Conservation (phyloP, 768 basidiomycete genomes). For the Grammothele lineata region DNA sequence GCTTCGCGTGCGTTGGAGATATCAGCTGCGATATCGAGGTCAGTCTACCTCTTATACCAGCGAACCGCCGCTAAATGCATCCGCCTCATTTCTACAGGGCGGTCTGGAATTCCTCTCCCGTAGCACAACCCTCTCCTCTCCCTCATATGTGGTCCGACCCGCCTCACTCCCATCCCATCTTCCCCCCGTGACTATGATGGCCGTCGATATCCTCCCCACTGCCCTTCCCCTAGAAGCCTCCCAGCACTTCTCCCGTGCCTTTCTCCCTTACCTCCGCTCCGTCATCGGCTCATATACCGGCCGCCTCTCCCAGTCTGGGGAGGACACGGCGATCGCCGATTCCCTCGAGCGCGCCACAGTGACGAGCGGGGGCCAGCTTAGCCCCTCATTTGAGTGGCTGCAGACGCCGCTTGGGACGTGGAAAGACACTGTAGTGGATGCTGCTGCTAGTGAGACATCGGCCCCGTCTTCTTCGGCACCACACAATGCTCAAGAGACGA, state of each 20-base stretch:
- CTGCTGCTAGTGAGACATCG: too few species aligned
- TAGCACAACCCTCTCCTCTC: slow-evolving; percentile 74
- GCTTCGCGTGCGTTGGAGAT: slow-evolving; percentile 76
- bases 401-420: slow-evolving; percentile 44
- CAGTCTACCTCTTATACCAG: slow-evolving; percentile 7
- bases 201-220: slow-evolving; percentile 88
- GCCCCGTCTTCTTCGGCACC: neutral
- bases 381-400: slow-evolving; percentile 55
- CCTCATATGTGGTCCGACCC: slow-evolving; percentile 57
- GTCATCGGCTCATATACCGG: slow-evolving; percentile 42
- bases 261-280: slow-evolving; percentile 64
- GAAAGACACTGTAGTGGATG: slow-evolving; percentile 21
- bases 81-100: slow-evolving; percentile 55
- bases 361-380: slow-evolving; percentile 52
- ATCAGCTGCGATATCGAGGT: slow-evolving; percentile 88
- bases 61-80: neutral
- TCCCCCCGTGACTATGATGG: slow-evolving; percentile 72
- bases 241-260: slow-evolving; percentile 60
- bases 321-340: slow-evolving; percentile 27
- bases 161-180: slow-evolving; percentile 38
- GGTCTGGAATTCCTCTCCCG: slow-evolving; percentile 78
- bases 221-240: slow-evolving; percentile 82
- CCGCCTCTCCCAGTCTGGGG: slow-evolving; percentile 2
- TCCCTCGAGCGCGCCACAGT: slow-evolving; percentile 73
- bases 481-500: neutral